Percentiles rank a stretch among this genome's conserved stretches.
Conservation (phyloP, 2,329 filamentous ascomycete species). For the Monilinia fructicola region DNA sequence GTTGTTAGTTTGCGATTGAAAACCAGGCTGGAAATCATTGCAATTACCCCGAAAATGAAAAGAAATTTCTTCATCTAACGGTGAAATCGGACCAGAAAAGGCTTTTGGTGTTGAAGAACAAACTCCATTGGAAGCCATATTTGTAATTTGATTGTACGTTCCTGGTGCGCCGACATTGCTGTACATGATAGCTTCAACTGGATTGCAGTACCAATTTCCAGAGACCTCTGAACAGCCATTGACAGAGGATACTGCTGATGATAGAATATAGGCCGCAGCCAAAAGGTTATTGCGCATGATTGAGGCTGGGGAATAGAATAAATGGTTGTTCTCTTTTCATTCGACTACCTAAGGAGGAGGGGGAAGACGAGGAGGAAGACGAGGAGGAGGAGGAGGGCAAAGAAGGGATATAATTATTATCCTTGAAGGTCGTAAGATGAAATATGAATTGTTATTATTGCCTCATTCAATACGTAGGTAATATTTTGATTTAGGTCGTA, state of each 20-base stretch:
- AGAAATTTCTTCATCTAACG: conserved; percentile 67
- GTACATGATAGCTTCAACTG: conserved; percentile 68
- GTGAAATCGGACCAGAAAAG: conserved; percentile 63
- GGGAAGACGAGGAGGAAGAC: neutral
- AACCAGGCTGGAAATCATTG: neutral
- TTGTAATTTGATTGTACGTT: conserved; percentile 62
- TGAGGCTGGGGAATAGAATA: neutral
- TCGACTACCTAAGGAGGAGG: neutral
- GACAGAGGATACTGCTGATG: neutral
- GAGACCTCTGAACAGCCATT: conserved; percentile 38
- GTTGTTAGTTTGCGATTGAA: neutral
- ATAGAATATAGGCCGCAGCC: conserved; percentile 7
- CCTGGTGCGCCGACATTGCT: conserved; percentile 59
- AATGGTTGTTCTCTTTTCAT: neutral
- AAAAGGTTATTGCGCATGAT: conserved; percentile 21
- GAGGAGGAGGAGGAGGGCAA: neutral
- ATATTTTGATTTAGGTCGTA: neutral
- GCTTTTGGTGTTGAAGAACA: conserved; percentile 54
- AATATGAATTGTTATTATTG: neutral
- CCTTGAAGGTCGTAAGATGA: neutral
- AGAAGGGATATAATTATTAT: neutral
- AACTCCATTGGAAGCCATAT: conserved; percentile 55
- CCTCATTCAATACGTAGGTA: neutral
- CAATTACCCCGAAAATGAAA: conserved; percentile 21
- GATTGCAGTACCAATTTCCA: conserved; percentile 64